Base-by-base conservation (phyloP, 257 asterid genomes). In the Gentiana straminea region DNA sequence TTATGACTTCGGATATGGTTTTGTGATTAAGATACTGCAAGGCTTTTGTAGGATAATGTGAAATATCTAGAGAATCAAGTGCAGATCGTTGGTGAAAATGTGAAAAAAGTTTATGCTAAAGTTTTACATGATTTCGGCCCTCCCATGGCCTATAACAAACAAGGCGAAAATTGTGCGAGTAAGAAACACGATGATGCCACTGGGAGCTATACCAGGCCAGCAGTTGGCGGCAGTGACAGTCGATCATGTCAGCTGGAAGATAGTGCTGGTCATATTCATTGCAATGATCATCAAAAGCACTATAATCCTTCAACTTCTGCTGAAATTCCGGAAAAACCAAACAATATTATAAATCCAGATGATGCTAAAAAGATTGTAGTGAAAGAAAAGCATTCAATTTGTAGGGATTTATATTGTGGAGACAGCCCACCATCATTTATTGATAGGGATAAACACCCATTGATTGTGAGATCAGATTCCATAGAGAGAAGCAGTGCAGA, bases 51-150 rank as follows among this genome's bases (percentile, higher is more conserved):
- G 90, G 93, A 79, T 13, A 66, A 86, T 0, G 49, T 70, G 52
- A 80, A 74, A 69, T 82, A 66, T 63, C 83, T 82, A 5, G 93
- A 68, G 79, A 72, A 71, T 62, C 84, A 76, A 58, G 88, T 74
- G 73, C 84, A 87, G 39, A 69, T 57, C 70, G 86, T 81, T 70
- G 84, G 86, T 39, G 68, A 34, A 59, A 72, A 76, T 64, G 78
- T 87, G 65, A 77, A 75, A 69, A 77, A 59, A 44, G 58, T 88
- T 9, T 84, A 67, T 66, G 71, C 87, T 52, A 59, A 72, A 65
- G 80, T 75, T 48, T 75, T 78, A 63, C 80, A 69, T 64, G 92
- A 81, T 70, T 61, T 68, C 52, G 68, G 66, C 62, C 77, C 83
- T 50, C 72, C 62, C 53, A 37, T 64, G 47, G 74, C 4, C 52